Base-by-base conservation (phyloP, 139 green algal genomes). In the Chlorella sp. region DNA sequence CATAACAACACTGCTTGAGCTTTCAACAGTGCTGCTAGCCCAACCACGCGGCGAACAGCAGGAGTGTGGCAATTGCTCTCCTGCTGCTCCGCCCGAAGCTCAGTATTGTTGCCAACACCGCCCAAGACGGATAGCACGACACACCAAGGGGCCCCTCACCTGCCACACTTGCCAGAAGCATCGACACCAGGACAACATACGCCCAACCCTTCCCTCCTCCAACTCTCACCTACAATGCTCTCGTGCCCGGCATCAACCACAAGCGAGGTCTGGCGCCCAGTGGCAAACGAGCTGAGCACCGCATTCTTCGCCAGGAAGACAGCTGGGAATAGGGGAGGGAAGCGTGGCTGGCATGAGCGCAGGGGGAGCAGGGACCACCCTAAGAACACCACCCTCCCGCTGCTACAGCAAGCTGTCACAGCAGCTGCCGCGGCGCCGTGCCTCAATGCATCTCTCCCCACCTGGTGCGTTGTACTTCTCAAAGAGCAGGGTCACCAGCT, bases 301-400 rank as follows among this genome's bases (percentile, higher is more conserved):
- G 95, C 90, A 59, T 93, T 94, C 74, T 94, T 94, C 1, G 92
- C 89, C 62, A 98, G 79, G 85, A 97, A 99, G 12, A 97, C 33
- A 3, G 95, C 95, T 76, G 67, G 27, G 77, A n/a, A n/a, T n/a
- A 19, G 40, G 63, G 36, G 3, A 33, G 8, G 27, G 41, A 15
- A 59, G 12, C 3, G 8, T 23, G 5, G 40, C 40, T 19, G 40
- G 38, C n/a, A 55, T 51, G 3, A 51, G 12, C 50, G 36, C 62
- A 53, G 8, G 19, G n/a, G 36, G 60, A 48, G 60, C 12, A 41
- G 12, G 48, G 21, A 51, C 23, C 36, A 48, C n/a, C n/a, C n/a
- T n/a, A n/a, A n/a, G n/a, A n/a, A n/a, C n/a, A n/a, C n/a, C n/a
- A n/a, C n/a, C n/a, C n/a, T n/a, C n/a, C n/a, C n/a, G n/a, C n/a